A percentile compares a stretch with the other conserved stretches of the same genome.
phyloP scores from a whole-genome alignment of 495 filamentous ascomycete species.

The Aspergillus incahuasiensis region DNA sequence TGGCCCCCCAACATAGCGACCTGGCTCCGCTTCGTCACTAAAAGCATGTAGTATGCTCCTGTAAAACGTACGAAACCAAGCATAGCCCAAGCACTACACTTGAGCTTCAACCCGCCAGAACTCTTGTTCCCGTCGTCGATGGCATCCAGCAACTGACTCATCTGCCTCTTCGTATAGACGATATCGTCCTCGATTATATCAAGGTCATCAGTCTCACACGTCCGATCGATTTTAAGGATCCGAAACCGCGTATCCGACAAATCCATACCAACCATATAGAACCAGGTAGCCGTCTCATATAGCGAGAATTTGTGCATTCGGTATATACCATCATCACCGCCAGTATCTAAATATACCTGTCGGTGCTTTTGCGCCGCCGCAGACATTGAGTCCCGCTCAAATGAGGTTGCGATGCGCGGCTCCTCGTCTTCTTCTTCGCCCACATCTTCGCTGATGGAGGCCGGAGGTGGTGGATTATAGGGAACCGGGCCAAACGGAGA shows the following conservation, averaged over 20 bases:
- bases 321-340: constrained; percentile 63
- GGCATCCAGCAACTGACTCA: constrained; percentile 84
- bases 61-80: constrained; percentile 95
- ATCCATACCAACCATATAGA: constrained; percentile 91
- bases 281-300: constrained; percentile 89
- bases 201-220: constrained; percentile 73
- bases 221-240: constrained; percentile 92
- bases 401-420: constrained; percentile 38
- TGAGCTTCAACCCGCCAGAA: constrained; percentile 85
- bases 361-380: constrained; percentile 41
- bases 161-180: constrained; percentile 87
- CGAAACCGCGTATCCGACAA: constrained; percentile 81
- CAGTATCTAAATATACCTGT: constrained; percentile 50
- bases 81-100: constrained; percentile 88
- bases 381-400: constrained; percentile 38
- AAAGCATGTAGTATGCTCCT: constrained; percentile 93
- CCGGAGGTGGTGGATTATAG: constrained; percentile 23
- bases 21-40: constrained; percentile 93
- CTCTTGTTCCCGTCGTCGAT: constrained; percentile 95
- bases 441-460: constrained; percentile 25
- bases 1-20: constrained; percentile 95
- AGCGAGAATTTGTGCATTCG: constrained; percentile 95
- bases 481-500: constrained; percentile 23
- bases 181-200: constrained; percentile 89
- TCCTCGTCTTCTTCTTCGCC: constrained; percentile 40